Conservation (phyloP, 768 basidiomycete species). For the Neoboletus magnificus region DNA sequence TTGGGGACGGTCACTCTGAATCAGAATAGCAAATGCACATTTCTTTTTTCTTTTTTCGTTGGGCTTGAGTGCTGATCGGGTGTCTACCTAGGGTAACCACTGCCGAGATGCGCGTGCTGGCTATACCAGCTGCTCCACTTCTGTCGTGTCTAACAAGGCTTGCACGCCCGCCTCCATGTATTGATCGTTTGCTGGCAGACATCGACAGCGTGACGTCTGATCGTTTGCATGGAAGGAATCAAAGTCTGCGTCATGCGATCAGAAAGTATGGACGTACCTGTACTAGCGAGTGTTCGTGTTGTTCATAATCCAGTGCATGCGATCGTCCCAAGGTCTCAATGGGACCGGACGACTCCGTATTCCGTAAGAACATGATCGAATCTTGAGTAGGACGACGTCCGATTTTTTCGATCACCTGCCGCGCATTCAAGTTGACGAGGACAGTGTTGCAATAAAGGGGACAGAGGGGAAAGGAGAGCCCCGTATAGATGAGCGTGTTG, state of each 20-base stretch:
- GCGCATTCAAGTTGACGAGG: slow-evolving; percentile 31
- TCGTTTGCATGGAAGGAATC: neutral
- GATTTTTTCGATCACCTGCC: slow-evolving; percentile 16
- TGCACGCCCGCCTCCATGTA: slow-evolving; percentile 13
- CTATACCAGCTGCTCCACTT: neutral
- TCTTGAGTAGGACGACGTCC: neutral
- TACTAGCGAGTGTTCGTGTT: neutral
- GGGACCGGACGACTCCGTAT: neutral
- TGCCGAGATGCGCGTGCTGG: neutral
- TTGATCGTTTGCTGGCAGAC: neutral
- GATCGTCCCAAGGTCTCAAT: neutral
- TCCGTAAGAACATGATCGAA: slow-evolving; percentile 5
- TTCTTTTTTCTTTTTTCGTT: neutral
- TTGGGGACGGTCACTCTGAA: neutral
- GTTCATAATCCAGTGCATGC: neutral
- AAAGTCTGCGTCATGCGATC: neutral
- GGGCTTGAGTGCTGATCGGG: neutral
- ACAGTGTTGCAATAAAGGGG: slow-evolving; percentile 33
- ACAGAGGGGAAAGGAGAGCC: slow-evolving; percentile 29
- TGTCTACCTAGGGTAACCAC: neutral
- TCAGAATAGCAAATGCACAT: neutral
- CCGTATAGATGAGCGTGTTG: slow-evolving; percentile 15
- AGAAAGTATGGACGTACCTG: neutral
- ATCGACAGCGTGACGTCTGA: slow-evolving; percentile 3
- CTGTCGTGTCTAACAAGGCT: neutral